These are phyloP conservation scores for Colletotrichum magnum DNA, from an alignment of 2,329 filamentous ascomycete genomes.

Conservation along the genomic window DNA sequence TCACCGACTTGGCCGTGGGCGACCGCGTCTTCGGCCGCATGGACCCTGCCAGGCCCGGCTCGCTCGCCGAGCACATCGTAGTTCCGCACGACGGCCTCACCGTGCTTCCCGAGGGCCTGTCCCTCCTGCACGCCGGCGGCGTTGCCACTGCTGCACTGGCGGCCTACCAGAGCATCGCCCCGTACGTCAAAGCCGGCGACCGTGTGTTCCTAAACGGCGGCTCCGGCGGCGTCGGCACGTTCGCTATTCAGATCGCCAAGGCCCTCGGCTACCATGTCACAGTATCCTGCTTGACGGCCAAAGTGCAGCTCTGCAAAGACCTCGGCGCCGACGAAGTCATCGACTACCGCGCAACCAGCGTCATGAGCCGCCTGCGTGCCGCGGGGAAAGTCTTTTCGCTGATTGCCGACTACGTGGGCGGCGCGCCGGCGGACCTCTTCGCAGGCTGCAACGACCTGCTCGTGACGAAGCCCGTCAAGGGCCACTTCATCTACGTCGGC, in stretches of 20 bases:
- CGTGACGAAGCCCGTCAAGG: slow-evolving; percentile 49
- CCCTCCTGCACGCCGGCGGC: slow-evolving; percentile 58
- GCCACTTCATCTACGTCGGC: slow-evolving; percentile 67
- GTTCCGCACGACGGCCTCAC: slow-evolving; percentile 51
- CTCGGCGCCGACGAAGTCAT: slow-evolving; percentile 77
- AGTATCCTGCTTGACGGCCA: slow-evolving; percentile 71
- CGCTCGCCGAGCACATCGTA: slow-evolving; percentile 59
- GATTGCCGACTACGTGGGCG: slow-evolving; percentile 72
- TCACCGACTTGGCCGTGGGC: slow-evolving; percentile 52
- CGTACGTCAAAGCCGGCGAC: slow-evolving; percentile 64
- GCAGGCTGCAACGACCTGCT: slow-evolving; percentile 65
- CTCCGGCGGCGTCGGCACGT: slow-evolving; percentile 73
- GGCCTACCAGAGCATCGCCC: slow-evolving; percentile 63
- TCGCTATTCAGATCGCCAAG: slow-evolving; percentile 76
- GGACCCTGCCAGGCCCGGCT: slow-evolving; percentile 50
- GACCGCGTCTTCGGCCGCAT: slow-evolving; percentile 60
- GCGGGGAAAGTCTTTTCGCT: slow-evolving; percentile 64
- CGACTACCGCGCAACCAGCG: slow-evolving; percentile 69
- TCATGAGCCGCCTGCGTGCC: slow-evolving; percentile 61
- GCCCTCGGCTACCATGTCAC: slow-evolving; percentile 72
- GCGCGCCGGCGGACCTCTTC: slow-evolving; percentile 65
- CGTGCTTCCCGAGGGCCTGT: slow-evolving; percentile 53
- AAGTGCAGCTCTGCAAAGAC: slow-evolving; percentile 68
- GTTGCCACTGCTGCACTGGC: slow-evolving; percentile 62
- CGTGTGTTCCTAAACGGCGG: slow-evolving; percentile 77